Evolutionary conservation across 2,329 filamentous ascomycete species (phyloP).

Genomic region (Talaromyces sp.): DNA sequence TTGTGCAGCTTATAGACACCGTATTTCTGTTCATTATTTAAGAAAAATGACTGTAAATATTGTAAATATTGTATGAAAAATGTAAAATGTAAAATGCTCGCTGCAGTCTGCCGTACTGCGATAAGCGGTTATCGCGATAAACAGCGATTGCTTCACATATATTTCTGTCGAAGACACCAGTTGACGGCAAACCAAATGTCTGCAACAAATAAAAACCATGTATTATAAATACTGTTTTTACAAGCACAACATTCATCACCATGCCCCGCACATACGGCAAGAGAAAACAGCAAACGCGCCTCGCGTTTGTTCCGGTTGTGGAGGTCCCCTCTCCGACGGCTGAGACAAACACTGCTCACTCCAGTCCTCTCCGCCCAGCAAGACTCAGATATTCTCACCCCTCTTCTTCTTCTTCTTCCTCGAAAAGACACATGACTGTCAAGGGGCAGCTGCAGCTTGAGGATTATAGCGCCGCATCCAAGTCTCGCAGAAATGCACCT

Average conservation of each 20-base stretch:
- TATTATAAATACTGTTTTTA: not conserved
- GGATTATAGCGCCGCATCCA: not conserved
- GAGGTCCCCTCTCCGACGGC: constrained; percentile 20
- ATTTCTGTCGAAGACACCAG: not conserved
- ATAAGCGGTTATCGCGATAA: not conserved
- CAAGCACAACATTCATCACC: not conserved
- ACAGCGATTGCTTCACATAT: not conserved
- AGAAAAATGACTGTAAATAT: not conserved
- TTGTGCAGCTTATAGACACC: not conserved
- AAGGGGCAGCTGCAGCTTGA: constrained; percentile 9
- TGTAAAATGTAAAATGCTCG: not conserved
- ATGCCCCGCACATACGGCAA: constrained; percentile 11
- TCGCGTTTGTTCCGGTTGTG: constrained; percentile 35
- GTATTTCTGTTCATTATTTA: not conserved
- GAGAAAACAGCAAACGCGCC: constrained; percentile 36
- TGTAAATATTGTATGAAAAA: not conserved
- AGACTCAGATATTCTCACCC: constrained; percentile 30
- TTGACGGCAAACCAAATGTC: not conserved
- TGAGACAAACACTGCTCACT: constrained; percentile 15
- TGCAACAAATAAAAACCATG: not conserved
- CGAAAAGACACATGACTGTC: constrained; percentile 16
- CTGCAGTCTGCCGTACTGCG: not conserved
- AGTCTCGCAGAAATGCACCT: not conserved
- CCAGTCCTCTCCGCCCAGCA: constrained; percentile 24
- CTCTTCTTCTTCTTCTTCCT: constrained; percentile 11